Evolutionary conservation across 2,329 filamentous ascomycete species (phyloP), one percentile per base, ranked within the genome.

Genomic region (Aspergillaceae sp.): DNA sequence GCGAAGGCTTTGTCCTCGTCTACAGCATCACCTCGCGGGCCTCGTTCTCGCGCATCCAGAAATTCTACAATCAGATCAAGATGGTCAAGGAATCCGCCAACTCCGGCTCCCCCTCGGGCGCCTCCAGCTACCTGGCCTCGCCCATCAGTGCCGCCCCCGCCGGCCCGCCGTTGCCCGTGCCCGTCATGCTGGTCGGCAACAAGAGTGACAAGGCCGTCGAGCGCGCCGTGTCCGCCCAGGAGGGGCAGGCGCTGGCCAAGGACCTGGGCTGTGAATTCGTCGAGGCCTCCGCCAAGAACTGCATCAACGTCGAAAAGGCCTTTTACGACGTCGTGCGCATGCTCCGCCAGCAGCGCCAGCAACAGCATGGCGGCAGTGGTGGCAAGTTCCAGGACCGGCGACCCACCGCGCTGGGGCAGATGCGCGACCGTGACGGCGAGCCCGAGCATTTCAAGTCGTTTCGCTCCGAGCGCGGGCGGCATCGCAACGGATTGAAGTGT

Each of bases 21-120:
- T 97, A 98, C 76, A 95, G 89, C 74, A 97, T 98, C 70, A 95
- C 92, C 9, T 97, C 91, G 44, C 85, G 92, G 61, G 90, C 90
- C 32, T 97, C 91, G 19, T 97, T 97, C 66, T 83, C 85, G 48
- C 86, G 91, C 65, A 96, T 98, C 74, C 87, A 90, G 69, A 84
- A 86, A 62, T 97, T 97, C 66, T 88, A 97, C 71, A 85, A 91
- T 65, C 92, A 97, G 71, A 97, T 97, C 59, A 90, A 95, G 69
- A 78, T 94, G 62, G 92, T 97, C 60, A 97, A 97, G 72, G 92
- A 97, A 65, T 94, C 89, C 10, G 64, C 73, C 44, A 72, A 67
- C 51, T 80, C 77, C 46, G 68, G 75, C 32, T 77, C 76, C 0
- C 75, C 76, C 41, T 71, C 73, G 19, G 72, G 70, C 19, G 70